Percentiles rank a stretch among this genome's conserved stretches.
Conservation (phyloP, 176 grass and related monocot species). For the Bromus sterilis region DNA sequence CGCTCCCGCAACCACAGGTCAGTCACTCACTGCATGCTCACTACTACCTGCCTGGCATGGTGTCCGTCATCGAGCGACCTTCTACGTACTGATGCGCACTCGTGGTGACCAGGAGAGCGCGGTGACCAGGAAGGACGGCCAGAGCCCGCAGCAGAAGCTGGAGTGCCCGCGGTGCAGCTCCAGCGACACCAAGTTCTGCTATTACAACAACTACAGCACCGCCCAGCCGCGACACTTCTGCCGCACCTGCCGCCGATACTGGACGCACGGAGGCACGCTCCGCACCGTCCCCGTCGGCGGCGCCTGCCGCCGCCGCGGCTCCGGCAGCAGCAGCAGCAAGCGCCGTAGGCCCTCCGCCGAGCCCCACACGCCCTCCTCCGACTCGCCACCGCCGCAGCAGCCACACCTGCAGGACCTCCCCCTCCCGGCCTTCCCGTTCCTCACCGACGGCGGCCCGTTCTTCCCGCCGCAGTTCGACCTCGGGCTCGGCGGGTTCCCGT, state of each 20-base stretch:
- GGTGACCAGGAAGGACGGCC: neutral
- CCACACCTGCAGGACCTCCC: neutral
- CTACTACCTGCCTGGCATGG: no score
- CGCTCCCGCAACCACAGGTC: no score
- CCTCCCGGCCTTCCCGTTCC: constrained; percentile 24
- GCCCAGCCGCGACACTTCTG: constrained; percentile 92
- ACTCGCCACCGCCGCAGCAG: neutral
- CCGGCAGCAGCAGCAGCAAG: constrained; percentile 24
- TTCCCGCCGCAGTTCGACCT: constrained; percentile 25
- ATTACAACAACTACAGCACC: constrained; percentile 99
- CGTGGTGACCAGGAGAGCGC: neutral
- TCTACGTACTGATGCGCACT: neutral
- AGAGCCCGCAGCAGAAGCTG: constrained; percentile 25
- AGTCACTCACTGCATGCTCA: neutral
- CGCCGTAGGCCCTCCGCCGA: constrained; percentile 31
- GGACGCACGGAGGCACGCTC: neutral
- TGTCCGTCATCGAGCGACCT: no score
- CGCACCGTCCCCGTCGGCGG: neutral
- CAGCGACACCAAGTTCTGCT: constrained; percentile 95
- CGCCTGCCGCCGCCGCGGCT: constrained; percentile 14
- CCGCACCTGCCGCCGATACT: constrained; percentile 1
- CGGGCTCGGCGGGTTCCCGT: neutral
- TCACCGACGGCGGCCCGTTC: constrained; percentile 17
- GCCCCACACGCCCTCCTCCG: neutral
- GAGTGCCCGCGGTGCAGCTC: constrained; percentile 75